These are phyloP conservation scores for Danielia oregonensis DNA, from an alignment of 805 yeast species.

Conservation along the genomic window DNA sequence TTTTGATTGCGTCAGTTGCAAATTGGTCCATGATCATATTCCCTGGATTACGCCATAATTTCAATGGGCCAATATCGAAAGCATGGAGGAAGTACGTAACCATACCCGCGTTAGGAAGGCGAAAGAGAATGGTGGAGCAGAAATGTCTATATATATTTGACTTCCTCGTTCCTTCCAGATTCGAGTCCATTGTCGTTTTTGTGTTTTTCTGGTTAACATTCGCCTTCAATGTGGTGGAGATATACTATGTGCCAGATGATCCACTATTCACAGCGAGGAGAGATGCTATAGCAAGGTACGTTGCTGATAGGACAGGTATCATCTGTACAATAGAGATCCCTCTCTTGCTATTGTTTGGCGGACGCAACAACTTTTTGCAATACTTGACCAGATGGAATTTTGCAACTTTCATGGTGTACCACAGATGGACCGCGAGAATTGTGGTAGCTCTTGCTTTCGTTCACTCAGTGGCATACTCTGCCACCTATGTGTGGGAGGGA, in stretches of 20 bases:
- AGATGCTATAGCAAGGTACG: conserved; percentile 9
- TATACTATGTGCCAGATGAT: conserved; percentile 8
- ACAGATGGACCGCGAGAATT: conserved; percentile 14
- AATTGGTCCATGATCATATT: conserved; percentile 37
- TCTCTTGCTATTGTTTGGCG: conserved; percentile 14
- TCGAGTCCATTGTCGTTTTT: conserved; percentile 21
- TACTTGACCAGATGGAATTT: conserved; percentile 16
- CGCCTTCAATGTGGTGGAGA: conserved; percentile 6
- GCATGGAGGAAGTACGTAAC: conserved; percentile 23
- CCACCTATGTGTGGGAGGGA: conserved; percentile 2
- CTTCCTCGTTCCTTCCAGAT: conserved; percentile 26
- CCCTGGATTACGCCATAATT: conserved; percentile 30
- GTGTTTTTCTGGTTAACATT: conserved; percentile 16
- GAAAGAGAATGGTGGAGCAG: conserved; percentile 9
- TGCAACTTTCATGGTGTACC: conserved; percentile 11
- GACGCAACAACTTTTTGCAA: conserved; percentile 16
- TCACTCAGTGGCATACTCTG: conserved; percentile 9
- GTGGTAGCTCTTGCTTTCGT: conserved; percentile 11
- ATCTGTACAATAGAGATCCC: conserved; percentile 10
- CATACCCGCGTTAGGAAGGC: conserved; percentile 25
- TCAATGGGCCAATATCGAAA: conserved; percentile 27
- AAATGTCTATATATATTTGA: conserved; percentile 14
- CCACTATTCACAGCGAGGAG: conserved; percentile 4
- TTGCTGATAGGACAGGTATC: conserved; percentile 14
- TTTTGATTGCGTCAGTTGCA: not conserved